Conservation (phyloP, 148 eudicot species). For the Diospyros kaki region DNA sequence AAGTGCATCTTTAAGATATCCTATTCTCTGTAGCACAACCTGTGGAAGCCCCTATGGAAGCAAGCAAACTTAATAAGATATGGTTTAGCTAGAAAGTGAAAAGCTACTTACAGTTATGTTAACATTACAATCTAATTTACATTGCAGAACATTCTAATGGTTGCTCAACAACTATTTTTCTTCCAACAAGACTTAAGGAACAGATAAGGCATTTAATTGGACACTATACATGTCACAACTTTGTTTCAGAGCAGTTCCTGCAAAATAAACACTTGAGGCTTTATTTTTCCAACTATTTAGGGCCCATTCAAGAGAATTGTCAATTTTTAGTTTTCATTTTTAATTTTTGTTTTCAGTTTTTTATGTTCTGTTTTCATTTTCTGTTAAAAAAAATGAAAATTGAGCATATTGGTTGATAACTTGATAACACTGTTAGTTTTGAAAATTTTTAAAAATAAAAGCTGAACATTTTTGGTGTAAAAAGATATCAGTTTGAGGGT, state of each 20-base stretch:
- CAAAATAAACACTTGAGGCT: not conserved
- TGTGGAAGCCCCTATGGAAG: conserved; percentile 73
- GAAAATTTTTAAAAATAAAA: too few species aligned
- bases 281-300: too few species aligned
- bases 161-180: not conserved
- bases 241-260: not conserved
- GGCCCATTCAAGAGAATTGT: too few species aligned
- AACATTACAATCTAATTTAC: not conserved
- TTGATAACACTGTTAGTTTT: too few species aligned
- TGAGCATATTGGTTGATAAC: too few species aligned
- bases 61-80: conserved; percentile 10
- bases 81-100: not conserved
- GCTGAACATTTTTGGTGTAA: too few species aligned
- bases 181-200: not conserved
- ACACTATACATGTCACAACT: conserved; percentile 5
- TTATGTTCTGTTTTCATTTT: too few species aligned
- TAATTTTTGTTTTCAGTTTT: too few species aligned
- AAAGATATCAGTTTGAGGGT: too few species aligned
- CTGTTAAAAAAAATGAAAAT: too few species aligned
- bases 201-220: not conserved
- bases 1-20: conserved; percentile 77
- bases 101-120: not conserved
- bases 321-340: too few species aligned
- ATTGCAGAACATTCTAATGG: not conserved
- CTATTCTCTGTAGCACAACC: conserved; percentile 68